Conservation (phyloP, 2,329 filamentous ascomycete species). For the Ophiostoma populinum region DNA sequence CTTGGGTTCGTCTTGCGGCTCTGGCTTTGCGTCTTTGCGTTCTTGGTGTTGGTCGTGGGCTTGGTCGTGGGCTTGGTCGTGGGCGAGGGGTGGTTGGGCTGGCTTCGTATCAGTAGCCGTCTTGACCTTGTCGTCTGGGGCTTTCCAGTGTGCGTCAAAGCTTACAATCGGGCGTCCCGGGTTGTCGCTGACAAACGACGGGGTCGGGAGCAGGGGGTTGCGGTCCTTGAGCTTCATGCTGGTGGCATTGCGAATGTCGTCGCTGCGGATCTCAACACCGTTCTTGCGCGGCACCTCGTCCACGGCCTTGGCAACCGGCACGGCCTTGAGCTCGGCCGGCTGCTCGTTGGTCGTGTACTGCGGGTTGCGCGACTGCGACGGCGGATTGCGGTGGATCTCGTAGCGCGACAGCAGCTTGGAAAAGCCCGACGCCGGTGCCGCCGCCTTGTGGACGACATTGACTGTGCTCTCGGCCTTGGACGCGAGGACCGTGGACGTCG, state of each 20-base stretch:
- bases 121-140: slow-evolving; percentile 38
- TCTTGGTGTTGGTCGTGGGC: slow-evolving; percentile 13
- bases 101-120: slow-evolving; percentile 54
- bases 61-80: slow-evolving; percentile 13
- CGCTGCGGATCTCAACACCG: slow-evolving; percentile 64
- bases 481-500: slow-evolving; percentile 19
- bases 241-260: slow-evolving; percentile 80
- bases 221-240: slow-evolving; percentile 78
- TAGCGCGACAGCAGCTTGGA: slow-evolving; percentile 25
- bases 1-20: too few species aligned
- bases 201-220: slow-evolving; percentile 72
- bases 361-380: slow-evolving; percentile 66
- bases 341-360: slow-evolving; percentile 53
- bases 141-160: slow-evolving; percentile 74
- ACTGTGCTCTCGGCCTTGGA: slow-evolving; percentile 49
- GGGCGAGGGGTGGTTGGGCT: slow-evolving; percentile 21
- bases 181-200: slow-evolving; percentile 77
- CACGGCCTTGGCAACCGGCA: slow-evolving; percentile 12
- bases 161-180: slow-evolving; percentile 91
- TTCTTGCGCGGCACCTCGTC: slow-evolving; percentile 43
- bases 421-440: slow-evolving; percentile 9
- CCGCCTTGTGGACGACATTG: slow-evolving; percentile 28
- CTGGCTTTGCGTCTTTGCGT: too few species aligned
- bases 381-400: slow-evolving; percentile 69
- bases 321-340: slow-evolving; percentile 15